Evolutionary conservation across 2,329 filamentous ascomycete genomes (phyloP).

Genomic region (Colletotrichum theobromicola): DNA sequence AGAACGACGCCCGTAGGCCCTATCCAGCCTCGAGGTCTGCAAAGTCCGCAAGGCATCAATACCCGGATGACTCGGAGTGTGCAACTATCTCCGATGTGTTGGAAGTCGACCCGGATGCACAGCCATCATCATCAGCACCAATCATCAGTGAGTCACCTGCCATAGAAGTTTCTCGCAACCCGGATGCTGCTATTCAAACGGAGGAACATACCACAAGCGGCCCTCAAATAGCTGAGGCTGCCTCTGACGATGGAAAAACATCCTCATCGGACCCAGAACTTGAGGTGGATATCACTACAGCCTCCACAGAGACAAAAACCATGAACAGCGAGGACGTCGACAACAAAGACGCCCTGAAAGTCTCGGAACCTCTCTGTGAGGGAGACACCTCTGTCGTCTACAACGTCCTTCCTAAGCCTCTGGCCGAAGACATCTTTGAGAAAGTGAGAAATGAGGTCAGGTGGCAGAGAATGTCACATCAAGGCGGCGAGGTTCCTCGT

Average conservation of each 20-base stretch:
- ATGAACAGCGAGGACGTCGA: not conserved
- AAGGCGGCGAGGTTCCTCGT: conserved; percentile 88
- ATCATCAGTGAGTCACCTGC: not conserved
- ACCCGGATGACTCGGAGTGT: conserved; percentile 11
- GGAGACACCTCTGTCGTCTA: conserved; percentile 80
- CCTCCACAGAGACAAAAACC: not conserved
- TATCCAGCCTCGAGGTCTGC: not conserved
- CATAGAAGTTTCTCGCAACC: not conserved
- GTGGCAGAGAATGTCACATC: conserved; percentile 93
- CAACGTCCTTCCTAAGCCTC: conserved; percentile 65
- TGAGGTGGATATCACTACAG: not conserved
- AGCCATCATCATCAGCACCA: not conserved
- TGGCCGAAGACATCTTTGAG: conserved; percentile 69
- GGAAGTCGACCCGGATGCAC: conserved; percentile 16
- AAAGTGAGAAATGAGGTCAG: conserved; percentile 74
- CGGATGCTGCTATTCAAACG: not conserved
- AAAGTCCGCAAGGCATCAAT: conserved; percentile 5
- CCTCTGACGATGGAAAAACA: not conserved
- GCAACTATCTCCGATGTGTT: not conserved
- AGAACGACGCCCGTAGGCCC: not conserved
- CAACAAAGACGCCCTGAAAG: not conserved
- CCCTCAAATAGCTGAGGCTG: not conserved
- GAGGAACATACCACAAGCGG: not conserved
- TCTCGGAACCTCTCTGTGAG: conserved; percentile 64
- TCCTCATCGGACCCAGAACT: not conserved